Percentiles rank a stretch among this genome's conserved stretches.
These are phyloP conservation scores for Ascochyta rabiei DNA, from an alignment of 2,329 filamentous ascomycete species.

Conservation along the genomic window DNA sequence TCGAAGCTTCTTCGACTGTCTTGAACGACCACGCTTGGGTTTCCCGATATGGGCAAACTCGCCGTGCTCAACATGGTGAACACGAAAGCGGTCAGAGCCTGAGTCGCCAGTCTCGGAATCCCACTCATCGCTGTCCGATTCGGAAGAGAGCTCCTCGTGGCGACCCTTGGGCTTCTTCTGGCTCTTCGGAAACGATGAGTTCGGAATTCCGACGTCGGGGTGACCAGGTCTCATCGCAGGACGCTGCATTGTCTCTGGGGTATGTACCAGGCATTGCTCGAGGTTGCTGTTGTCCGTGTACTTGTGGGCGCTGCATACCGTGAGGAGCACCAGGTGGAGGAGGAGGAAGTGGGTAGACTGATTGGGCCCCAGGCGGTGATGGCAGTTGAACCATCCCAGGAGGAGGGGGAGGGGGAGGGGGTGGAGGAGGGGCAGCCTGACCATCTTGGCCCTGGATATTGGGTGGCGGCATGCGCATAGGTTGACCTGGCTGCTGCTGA, in stretches of 20 bases:
- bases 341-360: not conserved
- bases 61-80: slow-evolving; percentile 27
- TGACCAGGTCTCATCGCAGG: slow-evolving; percentile 14
- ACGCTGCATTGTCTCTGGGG: slow-evolving; percentile 16
- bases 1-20: slow-evolving; percentile 18
- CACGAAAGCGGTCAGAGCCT: slow-evolving; percentile 19
- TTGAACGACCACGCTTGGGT: slow-evolving; percentile 22
- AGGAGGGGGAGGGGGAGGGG: not conserved
- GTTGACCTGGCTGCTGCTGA: not conserved
- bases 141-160: slow-evolving; percentile 14
- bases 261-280: slow-evolving; percentile 26
- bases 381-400: not conserved
- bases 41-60: slow-evolving; percentile 23
- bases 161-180: slow-evolving; percentile 24
- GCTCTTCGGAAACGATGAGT: slow-evolving; percentile 11
- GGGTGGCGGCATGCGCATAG: slow-evolving; percentile 7
- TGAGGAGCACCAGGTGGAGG: slow-evolving; percentile 2
- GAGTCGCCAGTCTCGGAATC: slow-evolving; percentile 26
- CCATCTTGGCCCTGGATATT: not conserved
- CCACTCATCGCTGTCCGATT: slow-evolving; percentile 24
- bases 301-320: slow-evolving; percentile 13
- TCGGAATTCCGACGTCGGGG: slow-evolving; percentile 8
- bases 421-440: slow-evolving; percentile 4
- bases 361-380: slow-evolving; percentile 1
- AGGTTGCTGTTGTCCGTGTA: slow-evolving; percentile 8